Percentiles rank a stretch among this genome's conserved stretches.
Conservation (phyloP, 2,329 filamentous ascomycete species). For the Nannizziopsis barbatae region DNA sequence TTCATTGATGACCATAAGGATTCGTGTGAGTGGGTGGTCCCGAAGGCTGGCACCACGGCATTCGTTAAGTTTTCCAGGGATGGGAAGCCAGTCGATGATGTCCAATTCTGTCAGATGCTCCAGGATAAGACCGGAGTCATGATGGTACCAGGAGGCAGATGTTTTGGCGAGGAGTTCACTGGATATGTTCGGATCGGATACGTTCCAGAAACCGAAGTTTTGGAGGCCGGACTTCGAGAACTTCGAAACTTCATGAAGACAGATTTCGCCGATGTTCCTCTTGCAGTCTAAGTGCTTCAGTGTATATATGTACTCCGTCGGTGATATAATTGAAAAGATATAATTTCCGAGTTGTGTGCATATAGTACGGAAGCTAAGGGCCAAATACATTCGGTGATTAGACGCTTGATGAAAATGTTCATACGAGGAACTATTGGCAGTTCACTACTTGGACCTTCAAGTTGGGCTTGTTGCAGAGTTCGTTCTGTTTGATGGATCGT, state of each 20-base stretch:
- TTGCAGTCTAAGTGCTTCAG: not conserved
- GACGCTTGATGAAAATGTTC: too few relatives aligned
- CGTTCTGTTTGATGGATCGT: too few relatives aligned
- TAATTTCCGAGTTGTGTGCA: too few relatives aligned
- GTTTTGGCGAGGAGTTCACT: conserved; percentile 63
- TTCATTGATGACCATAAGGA: conserved; percentile 56
- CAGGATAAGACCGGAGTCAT: conserved; percentile 59
- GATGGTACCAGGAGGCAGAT: conserved; percentile 60
- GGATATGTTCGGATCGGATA: conserved; percentile 72
- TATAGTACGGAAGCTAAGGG: too few relatives aligned
- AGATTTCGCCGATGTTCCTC: conserved; percentile 7
- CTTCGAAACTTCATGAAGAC: conserved; percentile 45
- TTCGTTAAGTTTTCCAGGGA: conserved; percentile 58
- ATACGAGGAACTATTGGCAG: too few relatives aligned
- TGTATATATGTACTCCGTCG: not conserved
- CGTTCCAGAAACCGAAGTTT: conserved; percentile 56
- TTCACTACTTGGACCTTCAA: too few relatives aligned
- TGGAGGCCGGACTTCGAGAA: conserved; percentile 53
- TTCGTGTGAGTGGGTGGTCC: conserved; percentile 59
- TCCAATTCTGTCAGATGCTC: conserved; percentile 58
- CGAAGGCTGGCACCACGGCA: conserved; percentile 67
- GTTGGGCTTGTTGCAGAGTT: too few relatives aligned
- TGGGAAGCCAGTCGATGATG: conserved; percentile 50
- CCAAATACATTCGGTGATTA: too few relatives aligned
- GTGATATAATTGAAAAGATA: too few relatives aligned